Evolutionary conservation across 176 grass and related monocot species (phyloP).

Genomic region (Hordeum vulgare): MorexV3_pseudomolecules_assembly NC_058523.1:561200155-561200654

Average conservation of each 20-base stretch:
- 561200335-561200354: conserved; percentile 64
- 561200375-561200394: conserved; percentile 75
- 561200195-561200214: conserved; percentile 96
- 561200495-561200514: conserved; percentile 92
- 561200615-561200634: not conserved
- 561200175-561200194: conserved; percentile 81
- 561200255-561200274: not conserved
- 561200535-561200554: conserved; percentile 58
- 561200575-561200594: conserved; percentile 38
- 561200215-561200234: conserved; percentile 59
- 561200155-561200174: conserved; percentile 81
- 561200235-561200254: conserved; percentile 12
- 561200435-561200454: not conserved
- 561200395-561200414: not conserved
- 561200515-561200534: conserved; percentile 97
- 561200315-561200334: conserved; percentile 96
- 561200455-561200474: conserved; percentile 31
- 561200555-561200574: conserved; percentile 44
- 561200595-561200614: not conserved
- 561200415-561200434: not conserved
- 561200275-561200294: conserved; percentile 12
- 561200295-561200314: conserved; percentile 87
- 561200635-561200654: not conserved
- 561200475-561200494: conserved; percentile 86
- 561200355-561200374: conserved; percentile 91